Evolutionary conservation across 208 protist genomes (phyloP), one percentile per base, ranked within the genome.

Genomic region (Wallacemonas sp.): DNA sequence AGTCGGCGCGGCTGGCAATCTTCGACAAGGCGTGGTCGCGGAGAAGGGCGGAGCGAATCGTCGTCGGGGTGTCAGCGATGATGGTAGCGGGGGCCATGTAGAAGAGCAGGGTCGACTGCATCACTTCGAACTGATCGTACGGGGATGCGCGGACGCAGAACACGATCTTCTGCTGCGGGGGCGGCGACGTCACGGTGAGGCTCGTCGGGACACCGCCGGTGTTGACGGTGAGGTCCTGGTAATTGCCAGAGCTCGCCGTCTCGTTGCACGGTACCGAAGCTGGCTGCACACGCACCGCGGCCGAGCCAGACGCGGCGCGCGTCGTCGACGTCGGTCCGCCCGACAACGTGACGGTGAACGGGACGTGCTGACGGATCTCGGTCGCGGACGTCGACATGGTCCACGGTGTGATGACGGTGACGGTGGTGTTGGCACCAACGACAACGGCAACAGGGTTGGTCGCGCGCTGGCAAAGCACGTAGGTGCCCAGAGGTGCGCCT

Each of bases 31-130:
- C 66, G 50, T 69, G 61, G 59, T 38, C 59, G 45, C 32, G 30
- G 36, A 66, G 44, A 22, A 66, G 36, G 26, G 63, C 64, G n/a
- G 84, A 83, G 33, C 44, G 59, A 27, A 87, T 53, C 29, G 57
- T 46, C 59, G 77, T 80, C 27, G 63, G 53, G 21, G 50, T 67
- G 57, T 62, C 74, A 41, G 76, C 59, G 36, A 90, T 60, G 57
- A 90, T 76, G 10, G 69, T 70, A 0, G 77, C 68, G 10, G 83
- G 83, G 30, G 77, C 66, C 77, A 87, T 83, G 74, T 90, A 90
- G 32, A 68, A 52, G n/a, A 60, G 50, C 59, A 90, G 64, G 39
- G 60, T 64, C 3, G 42, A 42, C 1, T 36, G 45, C 66, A 71
- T 55, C 42, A 70, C 70, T 32, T 69, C 39, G 44, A 81, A 71